phyloP scores from a whole-genome alignment of 352 stramenopile genomes.

The Globisporangium alternatum region DNA sequence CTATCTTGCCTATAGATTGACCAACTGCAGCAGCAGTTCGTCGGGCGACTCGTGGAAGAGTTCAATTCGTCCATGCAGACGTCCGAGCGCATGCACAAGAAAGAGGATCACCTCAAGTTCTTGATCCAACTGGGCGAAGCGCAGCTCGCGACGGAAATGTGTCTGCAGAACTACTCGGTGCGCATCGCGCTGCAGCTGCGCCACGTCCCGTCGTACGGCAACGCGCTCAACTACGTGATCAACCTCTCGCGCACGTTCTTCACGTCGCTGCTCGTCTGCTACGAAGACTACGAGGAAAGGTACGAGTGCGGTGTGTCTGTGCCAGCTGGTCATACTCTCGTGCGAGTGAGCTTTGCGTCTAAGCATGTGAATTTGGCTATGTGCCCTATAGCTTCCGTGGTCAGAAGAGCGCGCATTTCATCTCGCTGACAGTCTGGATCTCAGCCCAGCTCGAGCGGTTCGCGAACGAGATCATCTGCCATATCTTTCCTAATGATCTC shows the following conservation, averaged over 20 bases:
- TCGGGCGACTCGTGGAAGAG: constrained; percentile 59
- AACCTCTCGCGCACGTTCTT: constrained; percentile 83
- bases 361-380: background rate
- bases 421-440: constrained; percentile 80
- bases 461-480: constrained; percentile 62
- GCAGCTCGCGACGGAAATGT: constrained; percentile 72
- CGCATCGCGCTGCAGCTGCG: constrained; percentile 73
- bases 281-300: constrained; percentile 78
- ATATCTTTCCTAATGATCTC: constrained; percentile 67
- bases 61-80: constrained; percentile 79
- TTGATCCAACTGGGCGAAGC: constrained; percentile 72
- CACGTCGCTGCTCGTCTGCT: constrained; percentile 81
- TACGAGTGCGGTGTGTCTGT: constrained; percentile 15
- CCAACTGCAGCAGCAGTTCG: constrained; percentile 50
- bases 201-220: constrained; percentile 69
- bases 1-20: constrained; percentile 31
- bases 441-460: constrained; percentile 76
- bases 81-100: constrained; percentile 80
- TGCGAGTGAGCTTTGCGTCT: background rate
- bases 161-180: constrained; percentile 78
- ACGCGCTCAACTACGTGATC: constrained; percentile 78
- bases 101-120: constrained; percentile 71
- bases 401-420: constrained; percentile 72
- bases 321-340: background rate
- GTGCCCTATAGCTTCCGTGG: constrained; percentile 47